Percentiles rank a stretch among this genome's conserved stretches.
Conservation (phyloP, 2,329 filamentous ascomycete genomes). For the Fusarium kyushuense region DNA sequence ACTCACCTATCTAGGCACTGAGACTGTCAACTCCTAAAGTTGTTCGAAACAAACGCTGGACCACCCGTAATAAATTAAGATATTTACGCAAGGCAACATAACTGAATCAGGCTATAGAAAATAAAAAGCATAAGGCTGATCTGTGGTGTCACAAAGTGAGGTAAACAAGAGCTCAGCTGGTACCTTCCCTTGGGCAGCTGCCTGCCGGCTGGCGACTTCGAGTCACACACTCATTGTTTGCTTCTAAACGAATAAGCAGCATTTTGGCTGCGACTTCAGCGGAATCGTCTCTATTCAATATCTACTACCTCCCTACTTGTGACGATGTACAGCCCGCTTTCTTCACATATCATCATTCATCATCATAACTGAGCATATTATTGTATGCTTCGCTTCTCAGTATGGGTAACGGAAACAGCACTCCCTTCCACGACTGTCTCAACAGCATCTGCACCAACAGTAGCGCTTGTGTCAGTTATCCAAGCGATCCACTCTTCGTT, state of each 20-base stretch:
- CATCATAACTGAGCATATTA: background rate
- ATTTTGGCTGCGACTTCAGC: background rate
- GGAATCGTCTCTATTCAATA: accelerated
- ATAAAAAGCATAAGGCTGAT: too few species aligned
- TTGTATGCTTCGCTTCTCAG: background rate
- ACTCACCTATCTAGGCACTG: too few species aligned
- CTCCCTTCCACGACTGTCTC: constrained; percentile 60
- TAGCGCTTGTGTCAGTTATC: constrained; percentile 60
- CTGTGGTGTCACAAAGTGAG: background rate
- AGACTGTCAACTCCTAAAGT: too few species aligned
- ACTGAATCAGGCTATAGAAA: too few species aligned
- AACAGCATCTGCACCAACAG: constrained; percentile 60
- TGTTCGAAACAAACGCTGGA: too few species aligned
- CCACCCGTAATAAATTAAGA: too few species aligned
- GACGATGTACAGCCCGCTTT: background rate
- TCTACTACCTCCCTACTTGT: background rate
- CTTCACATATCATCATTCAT: background rate
- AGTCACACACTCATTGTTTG: background rate
- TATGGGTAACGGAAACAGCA: constrained; percentile 60
- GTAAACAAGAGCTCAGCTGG: background rate
- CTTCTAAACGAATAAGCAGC: background rate
- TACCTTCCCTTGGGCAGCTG: background rate
- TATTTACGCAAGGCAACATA: too few species aligned
- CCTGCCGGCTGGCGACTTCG: background rate
- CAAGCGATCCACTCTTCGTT: constrained; percentile 57